phyloP scores from a whole-genome alignment of 345 rosid genomes.

The Sisymbrium irio region DNA sequence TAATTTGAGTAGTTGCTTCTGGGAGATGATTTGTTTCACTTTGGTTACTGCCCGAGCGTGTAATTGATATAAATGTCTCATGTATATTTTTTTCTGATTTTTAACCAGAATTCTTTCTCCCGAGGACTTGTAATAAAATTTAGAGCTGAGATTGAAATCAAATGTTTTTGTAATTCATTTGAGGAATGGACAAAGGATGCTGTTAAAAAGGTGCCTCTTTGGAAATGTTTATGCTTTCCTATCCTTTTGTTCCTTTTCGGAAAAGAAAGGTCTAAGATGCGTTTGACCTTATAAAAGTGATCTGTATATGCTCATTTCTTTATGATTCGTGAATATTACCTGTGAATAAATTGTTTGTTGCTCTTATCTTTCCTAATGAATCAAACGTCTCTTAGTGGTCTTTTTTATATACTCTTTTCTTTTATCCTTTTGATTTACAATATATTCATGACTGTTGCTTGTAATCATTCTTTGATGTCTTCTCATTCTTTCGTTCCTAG shows the following conservation, averaged over 20 bases:
- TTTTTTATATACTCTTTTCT: not conserved
- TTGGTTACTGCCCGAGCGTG: not conserved
- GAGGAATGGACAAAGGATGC: slow-evolving; percentile 62
- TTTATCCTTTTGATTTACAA: not conserved
- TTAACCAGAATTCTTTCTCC: slow-evolving; percentile 61
- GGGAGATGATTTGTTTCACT: not conserved
- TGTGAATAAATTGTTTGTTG: too few relatives aligned
- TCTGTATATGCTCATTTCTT: too few relatives aligned
- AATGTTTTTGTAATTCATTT: slow-evolving; percentile 61
- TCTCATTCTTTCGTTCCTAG: slow-evolving; percentile 38
- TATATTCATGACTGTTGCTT: not conserved
- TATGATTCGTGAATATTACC: too few relatives aligned
- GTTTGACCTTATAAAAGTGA: too few relatives aligned
- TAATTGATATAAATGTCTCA: not conserved
- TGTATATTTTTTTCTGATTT: slow-evolving; percentile 19
- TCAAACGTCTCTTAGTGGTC: not conserved
- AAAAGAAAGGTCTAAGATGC: too few relatives aligned
- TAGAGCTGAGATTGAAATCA: slow-evolving; percentile 71
- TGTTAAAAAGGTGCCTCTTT: slow-evolving; percentile 53
- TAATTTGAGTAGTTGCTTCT: too few relatives aligned
- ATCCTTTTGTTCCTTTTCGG: too few relatives aligned
- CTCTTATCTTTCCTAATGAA: not conserved
- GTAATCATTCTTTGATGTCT: not conserved
- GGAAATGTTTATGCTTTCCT: too few relatives aligned
- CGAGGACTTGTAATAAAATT: slow-evolving; percentile 60